Evolutionary conservation across 345 rosid species (phyloP), one percentile per base, ranked within the genome.

Genomic region (Nasturtium officinale): DNA sequence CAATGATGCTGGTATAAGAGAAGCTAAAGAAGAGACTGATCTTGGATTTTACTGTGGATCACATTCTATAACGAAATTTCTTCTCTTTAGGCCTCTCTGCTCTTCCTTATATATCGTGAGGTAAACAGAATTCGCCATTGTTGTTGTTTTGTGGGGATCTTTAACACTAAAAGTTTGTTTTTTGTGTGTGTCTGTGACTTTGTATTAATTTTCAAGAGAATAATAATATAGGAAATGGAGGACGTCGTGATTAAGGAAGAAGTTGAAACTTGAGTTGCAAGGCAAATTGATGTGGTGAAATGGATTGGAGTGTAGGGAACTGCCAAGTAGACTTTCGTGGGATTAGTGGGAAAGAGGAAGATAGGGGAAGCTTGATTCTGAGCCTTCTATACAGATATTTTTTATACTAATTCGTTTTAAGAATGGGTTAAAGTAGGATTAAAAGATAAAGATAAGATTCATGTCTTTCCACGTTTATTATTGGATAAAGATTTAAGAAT

Each of bases 1-100:
- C 45, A 82, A 77, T 18, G 93, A 89, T 46, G 79, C 80, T 8
- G 90, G 83, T 33, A 79, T 85, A 7, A 87, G 97, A 59, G 98
- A 88, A 83, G 95, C 91, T 37, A 72, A 96, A 89, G 69, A 97
- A 91, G 74, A 83, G 91, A 76, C 87, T 77, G 16, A 88, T 89
- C 25, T 82, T 94, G 15, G 91, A 91, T 64, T 85, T 85, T 87
- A 25, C 83, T 94, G 3, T 88, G 92, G 97, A 83, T 56, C 50
- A 73, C 83, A 55, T 82, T 79, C 75, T 85, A 72, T 78, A 77
- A 84, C 3, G 86, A 93, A 61, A 86, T 91, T 28, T 85, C 90
- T 4, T 80, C 90, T 11, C 54, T 83, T 87, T 46, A 74, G 87
- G 85, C 5, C 86, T 82, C 42, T 85, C 87, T 64, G 68, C 76